These are phyloP conservation scores for Ambrosiella cleistominuta DNA, from an alignment of 2,329 filamentous ascomycete species.

Conservation along the genomic window DNA sequence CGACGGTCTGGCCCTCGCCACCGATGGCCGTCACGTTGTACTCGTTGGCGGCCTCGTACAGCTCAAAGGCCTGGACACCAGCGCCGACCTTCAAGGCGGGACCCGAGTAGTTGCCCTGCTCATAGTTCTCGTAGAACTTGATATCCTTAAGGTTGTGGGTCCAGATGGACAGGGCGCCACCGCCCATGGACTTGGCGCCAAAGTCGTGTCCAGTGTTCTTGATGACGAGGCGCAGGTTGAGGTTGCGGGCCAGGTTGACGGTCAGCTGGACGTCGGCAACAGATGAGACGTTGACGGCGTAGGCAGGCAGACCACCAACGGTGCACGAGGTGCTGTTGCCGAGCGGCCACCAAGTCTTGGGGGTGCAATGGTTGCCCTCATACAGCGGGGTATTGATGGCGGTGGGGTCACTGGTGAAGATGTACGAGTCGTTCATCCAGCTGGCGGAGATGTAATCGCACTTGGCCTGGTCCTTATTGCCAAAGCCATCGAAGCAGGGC, in stretches of 20 bases:
- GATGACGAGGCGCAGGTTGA: slow-evolving; percentile 33
- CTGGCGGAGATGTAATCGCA: slow-evolving; percentile 19
- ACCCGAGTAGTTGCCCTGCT: slow-evolving; percentile 27
- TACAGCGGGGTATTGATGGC: slow-evolving; percentile 17
- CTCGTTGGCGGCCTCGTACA: slow-evolving; percentile 22
- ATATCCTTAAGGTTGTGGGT: slow-evolving; percentile 25
- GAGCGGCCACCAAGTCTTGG: slow-evolving; percentile 14
- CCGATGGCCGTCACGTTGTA: slow-evolving; percentile 14
- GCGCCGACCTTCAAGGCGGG: slow-evolving; percentile 35
- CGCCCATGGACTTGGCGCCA: slow-evolving; percentile 23
- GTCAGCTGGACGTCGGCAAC: slow-evolving; percentile 29
- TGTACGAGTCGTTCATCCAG: slow-evolving; percentile 11
- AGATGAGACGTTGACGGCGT: slow-evolving; percentile 24
- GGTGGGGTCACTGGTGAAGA: slow-evolving; percentile 8
- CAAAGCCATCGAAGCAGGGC: slow-evolving; percentile 17
- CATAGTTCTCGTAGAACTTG: slow-evolving; percentile 25
- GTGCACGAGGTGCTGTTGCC: slow-evolving; percentile 20
- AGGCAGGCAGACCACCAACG: slow-evolving; percentile 26
- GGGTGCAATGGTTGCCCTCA: slow-evolving; percentile 10
- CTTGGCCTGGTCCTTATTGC: slow-evolving; percentile 15
- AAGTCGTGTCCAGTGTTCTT: slow-evolving; percentile 37
- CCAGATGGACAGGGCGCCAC: slow-evolving; percentile 24
- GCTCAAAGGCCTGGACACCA: slow-evolving; percentile 33
- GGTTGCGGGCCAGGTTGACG: slow-evolving; percentile 28
- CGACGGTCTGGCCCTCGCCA: slow-evolving; percentile 27